Conservation (phyloP, 345 rosid species). For the Cardamine resedifolia region DNA sequence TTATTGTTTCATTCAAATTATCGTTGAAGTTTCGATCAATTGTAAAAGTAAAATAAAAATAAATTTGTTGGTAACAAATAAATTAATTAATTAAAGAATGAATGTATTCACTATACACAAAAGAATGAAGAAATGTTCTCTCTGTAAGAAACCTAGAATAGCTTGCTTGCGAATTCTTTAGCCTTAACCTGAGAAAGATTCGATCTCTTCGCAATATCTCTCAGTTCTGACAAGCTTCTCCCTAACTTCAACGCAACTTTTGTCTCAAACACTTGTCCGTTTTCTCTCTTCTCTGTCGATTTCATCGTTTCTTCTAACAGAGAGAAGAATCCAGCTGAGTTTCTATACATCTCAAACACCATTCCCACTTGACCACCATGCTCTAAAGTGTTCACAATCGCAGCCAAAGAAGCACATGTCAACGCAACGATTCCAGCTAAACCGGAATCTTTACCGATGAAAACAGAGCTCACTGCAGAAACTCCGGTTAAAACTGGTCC, state of each 20-base stretch:
- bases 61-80: not conserved
- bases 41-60: not conserved
- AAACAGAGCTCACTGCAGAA: slow-evolving; percentile 35
- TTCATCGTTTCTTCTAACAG: slow-evolving; percentile 37
- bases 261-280: slow-evolving; percentile 38
- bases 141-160: slow-evolving; percentile 32
- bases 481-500: slow-evolving; percentile 39
- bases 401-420: slow-evolving; percentile 32
- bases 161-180: slow-evolving; percentile 44
- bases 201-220: slow-evolving; percentile 38
- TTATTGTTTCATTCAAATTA: not conserved
- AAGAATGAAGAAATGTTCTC: slow-evolving; percentile 16
- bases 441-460: slow-evolving; percentile 34
- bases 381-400: slow-evolving; percentile 38
- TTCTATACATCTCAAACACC: slow-evolving; percentile 46
- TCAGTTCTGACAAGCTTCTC: slow-evolving; percentile 41
- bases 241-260: slow-evolving; percentile 42
- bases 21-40: not conserved
- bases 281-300: slow-evolving; percentile 31
- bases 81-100: slow-evolving; percentile 31
- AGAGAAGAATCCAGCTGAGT: slow-evolving; percentile 40
- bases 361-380: slow-evolving; percentile 47
- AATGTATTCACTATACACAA: slow-evolving; percentile 32
- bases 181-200: slow-evolving; percentile 22
- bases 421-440: slow-evolving; percentile 27